Base-by-base conservation (phyloP, 257 asterid species). In the Capsicum baccatum region DNA sequence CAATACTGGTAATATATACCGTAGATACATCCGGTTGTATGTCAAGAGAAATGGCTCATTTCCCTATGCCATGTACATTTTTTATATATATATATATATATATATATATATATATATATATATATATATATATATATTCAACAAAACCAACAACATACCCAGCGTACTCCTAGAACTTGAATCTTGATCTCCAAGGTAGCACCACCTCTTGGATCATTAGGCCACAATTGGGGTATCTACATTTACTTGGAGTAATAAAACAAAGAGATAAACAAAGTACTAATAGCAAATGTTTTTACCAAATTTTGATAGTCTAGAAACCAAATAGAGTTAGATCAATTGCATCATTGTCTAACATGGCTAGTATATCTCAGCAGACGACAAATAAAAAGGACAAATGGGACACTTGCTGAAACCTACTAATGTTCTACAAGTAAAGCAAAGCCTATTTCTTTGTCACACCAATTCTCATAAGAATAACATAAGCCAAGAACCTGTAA, bases 391-490 rank as follows among this genome's bases (percentile, higher is more conserved):
- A 19, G 19, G 21, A 21, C 81, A 74, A 74, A 74, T 13, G 44
- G 62, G 26, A 50, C 47, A 74, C 2, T 74, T 74, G 8, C 39
- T 62, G 35, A 63, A 4, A 63, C 42, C 69, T 8, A 21, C 14
- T 9, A 63, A 21, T 3, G 21, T 21, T 35, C 60, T 50, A 19
- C 10, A 50, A 47, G 39, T 73, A n/a, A 3, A 81, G 48, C 8
- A 63, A 57, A 9, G 9, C 74, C 90, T 90, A 91, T 62, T 92
- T 91, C 88, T 81, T 89, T 0, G 90, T 80, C 7, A 89, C 92
- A 26, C 97, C 99, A 85, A 94, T 85, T 64, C 97, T 94, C 94
- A 84, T 93, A 33, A 96, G 95, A 0, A 97, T 94, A 26, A 93
- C 14, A 85, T 94, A 96, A 1, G 98, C 97, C 56, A 96, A 48